Conservation (phyloP, 768 basidiomycete species). For the Tulasnella calospora region DNA sequence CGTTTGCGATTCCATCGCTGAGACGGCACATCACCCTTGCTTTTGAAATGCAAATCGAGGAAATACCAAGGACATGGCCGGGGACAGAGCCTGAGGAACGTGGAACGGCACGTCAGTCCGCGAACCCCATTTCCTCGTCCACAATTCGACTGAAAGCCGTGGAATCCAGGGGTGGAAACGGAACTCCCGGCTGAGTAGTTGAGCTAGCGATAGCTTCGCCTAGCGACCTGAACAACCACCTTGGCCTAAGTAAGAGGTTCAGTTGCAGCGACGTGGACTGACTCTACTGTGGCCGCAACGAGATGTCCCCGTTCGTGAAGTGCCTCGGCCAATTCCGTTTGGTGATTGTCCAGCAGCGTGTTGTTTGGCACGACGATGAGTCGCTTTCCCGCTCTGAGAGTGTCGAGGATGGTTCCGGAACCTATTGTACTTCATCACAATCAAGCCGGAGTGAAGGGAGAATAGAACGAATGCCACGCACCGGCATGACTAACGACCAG, state of each 20-base stretch:
- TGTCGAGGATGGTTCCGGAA: conserved; percentile 90
- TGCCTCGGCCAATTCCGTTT: conserved; percentile 76
- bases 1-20: too few species aligned
- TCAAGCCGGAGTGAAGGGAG: not conserved
- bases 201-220: conserved; percentile 51
- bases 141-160: conserved; percentile 57
- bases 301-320: conserved; percentile 58
- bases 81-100: not conserved
- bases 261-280: conserved; percentile 44
- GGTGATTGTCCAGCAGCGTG: conserved; percentile 87
- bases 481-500: conserved; percentile 93
- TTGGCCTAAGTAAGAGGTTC: not conserved
- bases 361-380: conserved; percentile 88
- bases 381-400: conserved; percentile 64
- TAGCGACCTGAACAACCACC: conserved; percentile 36
- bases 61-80: too few species aligned
- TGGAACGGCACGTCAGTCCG: conserved; percentile 32
- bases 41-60: too few species aligned
- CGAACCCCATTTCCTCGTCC: conserved; percentile 76
- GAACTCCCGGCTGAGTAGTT: conserved; percentile 43
- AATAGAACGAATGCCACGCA: conserved; percentile 38
- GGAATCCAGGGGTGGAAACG: conserved; percentile 66
- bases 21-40: too few species aligned
- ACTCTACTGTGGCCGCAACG: conserved; percentile 54
- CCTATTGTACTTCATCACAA: conserved; percentile 45